Conservation (phyloP, 225 moss, liverwort and hornwort species). For the Polytrichum commune region DNA sequence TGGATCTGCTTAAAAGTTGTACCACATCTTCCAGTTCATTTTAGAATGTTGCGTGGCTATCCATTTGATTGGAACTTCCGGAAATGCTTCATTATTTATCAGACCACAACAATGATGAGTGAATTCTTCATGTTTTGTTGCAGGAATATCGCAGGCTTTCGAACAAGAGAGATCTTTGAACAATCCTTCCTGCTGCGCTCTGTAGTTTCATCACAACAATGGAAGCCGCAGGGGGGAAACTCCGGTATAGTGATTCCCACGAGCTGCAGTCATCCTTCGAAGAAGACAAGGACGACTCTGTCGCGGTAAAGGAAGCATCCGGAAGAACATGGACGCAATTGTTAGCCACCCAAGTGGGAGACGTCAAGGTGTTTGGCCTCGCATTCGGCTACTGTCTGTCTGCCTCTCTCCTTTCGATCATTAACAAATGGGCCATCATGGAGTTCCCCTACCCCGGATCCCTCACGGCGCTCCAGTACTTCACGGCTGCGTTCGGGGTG, state of each 20-base stretch:
- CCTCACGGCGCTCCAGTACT: constrained; percentile 76
- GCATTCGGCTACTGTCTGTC: constrained; percentile 80
- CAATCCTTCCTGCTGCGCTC: too few relatives aligned
- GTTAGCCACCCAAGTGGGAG: constrained; percentile 29
- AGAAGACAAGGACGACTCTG: background rate
- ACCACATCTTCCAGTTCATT: too few relatives aligned
- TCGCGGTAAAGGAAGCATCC: background rate
- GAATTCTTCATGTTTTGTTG: too few relatives aligned
- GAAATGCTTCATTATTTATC: too few relatives aligned
- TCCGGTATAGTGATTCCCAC: constrained; percentile 14
- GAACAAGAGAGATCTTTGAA: too few relatives aligned
- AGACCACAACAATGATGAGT: too few relatives aligned
- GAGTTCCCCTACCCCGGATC: constrained; percentile 82
- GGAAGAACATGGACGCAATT: constrained; percentile 19
- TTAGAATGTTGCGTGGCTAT: too few relatives aligned
- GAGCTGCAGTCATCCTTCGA: constrained; percentile 5
- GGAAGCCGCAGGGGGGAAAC: constrained; percentile 16
- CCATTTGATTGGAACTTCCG: too few relatives aligned
- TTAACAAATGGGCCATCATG: constrained; percentile 93
- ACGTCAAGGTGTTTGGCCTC: constrained; percentile 47
- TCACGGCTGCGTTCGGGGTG: constrained; percentile 65
- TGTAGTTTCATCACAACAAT: constrained; percentile 5
- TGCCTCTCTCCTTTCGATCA: constrained; percentile 78
- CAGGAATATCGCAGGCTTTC: too few relatives aligned
- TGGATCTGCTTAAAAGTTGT: too few relatives aligned